Conservation (phyloP, 2,329 filamentous ascomycete genomes). For the Ophiosphaerella korrae region DNA sequence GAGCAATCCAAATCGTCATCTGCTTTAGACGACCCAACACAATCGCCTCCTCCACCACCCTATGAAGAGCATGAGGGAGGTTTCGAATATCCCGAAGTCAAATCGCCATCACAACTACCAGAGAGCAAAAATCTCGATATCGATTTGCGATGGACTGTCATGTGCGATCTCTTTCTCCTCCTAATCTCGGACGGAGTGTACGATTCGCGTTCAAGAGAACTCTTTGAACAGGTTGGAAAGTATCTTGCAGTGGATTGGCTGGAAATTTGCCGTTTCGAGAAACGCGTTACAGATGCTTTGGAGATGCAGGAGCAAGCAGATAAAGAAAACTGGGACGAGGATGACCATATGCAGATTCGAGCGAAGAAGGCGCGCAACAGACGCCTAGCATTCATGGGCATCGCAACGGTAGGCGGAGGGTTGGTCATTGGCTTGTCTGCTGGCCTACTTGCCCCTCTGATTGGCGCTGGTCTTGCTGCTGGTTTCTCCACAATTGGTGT, state of each 20-base stretch:
- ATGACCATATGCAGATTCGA: constrained; percentile 86
- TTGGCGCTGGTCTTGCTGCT: constrained; percentile 89
- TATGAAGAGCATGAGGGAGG: constrained; percentile 70
- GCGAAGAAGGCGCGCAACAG: constrained; percentile 80
- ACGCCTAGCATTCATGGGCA: constrained; percentile 91
- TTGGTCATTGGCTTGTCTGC: constrained; percentile 95
- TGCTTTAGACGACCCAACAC: constrained; percentile 39
- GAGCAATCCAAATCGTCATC: constrained; percentile 39
- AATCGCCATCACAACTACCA: constrained; percentile 81
- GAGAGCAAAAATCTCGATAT: constrained; percentile 87
- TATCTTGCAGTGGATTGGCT: constrained; percentile 84
- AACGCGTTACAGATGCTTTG: constrained; percentile 91
- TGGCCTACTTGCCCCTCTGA: constrained; percentile 87
- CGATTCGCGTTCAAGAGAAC: constrained; percentile 81
- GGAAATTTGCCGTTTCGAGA: constrained; percentile 96
- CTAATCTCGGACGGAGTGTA: constrained; percentile 97
- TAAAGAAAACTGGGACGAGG: constrained; percentile 97
- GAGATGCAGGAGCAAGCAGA: constrained; percentile 96
- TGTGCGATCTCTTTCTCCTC: constrained; percentile 93
- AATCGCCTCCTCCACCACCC: constrained; percentile 60
- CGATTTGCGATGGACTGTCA: constrained; percentile 93
- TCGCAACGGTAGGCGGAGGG: constrained; percentile 93
- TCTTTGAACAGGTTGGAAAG: constrained; percentile 82
- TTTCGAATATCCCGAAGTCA: constrained; percentile 77
- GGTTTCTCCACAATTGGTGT: constrained; percentile 96